Base-by-base conservation (phyloP, 768 basidiomycete genomes). In the Suillus ampliporus region DNA sequence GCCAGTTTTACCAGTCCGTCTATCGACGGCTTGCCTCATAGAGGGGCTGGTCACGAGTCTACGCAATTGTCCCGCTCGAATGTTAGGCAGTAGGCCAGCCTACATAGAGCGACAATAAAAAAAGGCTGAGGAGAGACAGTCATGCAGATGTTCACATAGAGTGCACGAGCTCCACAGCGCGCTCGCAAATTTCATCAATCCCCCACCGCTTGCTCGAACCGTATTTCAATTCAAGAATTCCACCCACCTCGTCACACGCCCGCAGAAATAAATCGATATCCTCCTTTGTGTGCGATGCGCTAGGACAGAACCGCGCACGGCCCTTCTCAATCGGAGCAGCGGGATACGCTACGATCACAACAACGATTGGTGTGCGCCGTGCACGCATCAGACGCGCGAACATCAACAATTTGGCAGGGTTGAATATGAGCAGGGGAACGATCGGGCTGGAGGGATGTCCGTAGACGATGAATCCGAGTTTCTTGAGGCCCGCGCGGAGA, bases 401-500 rank as follows among this genome's bases (percentile, higher is more conserved):
- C 71, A 90, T 83, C 63, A 86, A 85, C 93, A 98, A 94, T 80
- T 97, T 98, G 57, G 92, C 96, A 0, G 93, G 93, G 74, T 93
- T 87, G 84, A 94, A 99, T 41, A 99, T 78, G 57, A 99, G 81
- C 48, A 98, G 81, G 0, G 97, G 97, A 6, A 99, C 90, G 68
- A 99, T 94, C 3, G 97, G 96, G 28, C 93, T 95, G 67, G 94
- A 88, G 40, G 88, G 85, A 75, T 93, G 89, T 0, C 97, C 97
- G 70, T 95, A 98, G 5, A 92, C 92, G 80, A 99, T 97, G 82
- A 99, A 99, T 0, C 97, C 97, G 38, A 99, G 87, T 71, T 94
- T 96, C 68, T 85, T 82, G 58, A 99, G 83, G 1, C 89, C 97
- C 7, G 84, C 84, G 66, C 91, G 90, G 58, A 99, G 89, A 79